Conservation (phyloP, 208 protist species). For the Acanthamoeba divionensis region DNA sequence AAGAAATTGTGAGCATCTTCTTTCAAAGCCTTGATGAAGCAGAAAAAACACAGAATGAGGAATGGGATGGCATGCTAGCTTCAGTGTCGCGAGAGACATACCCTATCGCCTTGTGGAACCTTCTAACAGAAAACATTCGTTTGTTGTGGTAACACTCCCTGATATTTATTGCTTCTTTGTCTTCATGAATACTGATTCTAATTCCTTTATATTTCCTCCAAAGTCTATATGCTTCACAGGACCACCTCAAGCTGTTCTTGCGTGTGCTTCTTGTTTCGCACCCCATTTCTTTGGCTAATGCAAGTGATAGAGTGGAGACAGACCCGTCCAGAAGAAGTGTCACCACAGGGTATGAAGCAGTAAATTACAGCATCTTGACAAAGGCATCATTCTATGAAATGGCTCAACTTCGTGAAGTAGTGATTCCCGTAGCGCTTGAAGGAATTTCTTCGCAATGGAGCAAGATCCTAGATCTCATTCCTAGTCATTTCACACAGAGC, state of each 20-base stretch:
- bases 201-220: neutral
- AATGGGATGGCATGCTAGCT: conserved; percentile 27
- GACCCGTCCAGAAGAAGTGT: too few species aligned
- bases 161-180: neutral
- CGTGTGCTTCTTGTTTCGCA: conserved; percentile 17
- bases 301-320: too few species aligned
- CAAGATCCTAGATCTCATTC: neutral
- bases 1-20: too few species aligned
- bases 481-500: too few species aligned
- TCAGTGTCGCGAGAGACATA: neutral
- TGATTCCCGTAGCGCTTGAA: neutral
- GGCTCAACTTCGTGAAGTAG: neutral
- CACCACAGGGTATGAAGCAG: too few species aligned
- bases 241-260: neutral
- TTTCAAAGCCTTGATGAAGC: too few species aligned
- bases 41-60: too few species aligned
- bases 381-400: conserved; percentile 45
- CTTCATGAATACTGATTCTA: neutral
- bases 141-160: neutral
- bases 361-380: neutral
- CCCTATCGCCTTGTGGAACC: conserved; percentile 19
- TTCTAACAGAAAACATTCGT: conserved; percentile 25
- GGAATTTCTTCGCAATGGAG: neutral
- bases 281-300: too few species aligned
- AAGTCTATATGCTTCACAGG: neutral